These are phyloP conservation scores for Decorospora gaudefroyi DNA, from an alignment of 2,329 filamentous ascomycete species.

Conservation along the genomic window DNA sequence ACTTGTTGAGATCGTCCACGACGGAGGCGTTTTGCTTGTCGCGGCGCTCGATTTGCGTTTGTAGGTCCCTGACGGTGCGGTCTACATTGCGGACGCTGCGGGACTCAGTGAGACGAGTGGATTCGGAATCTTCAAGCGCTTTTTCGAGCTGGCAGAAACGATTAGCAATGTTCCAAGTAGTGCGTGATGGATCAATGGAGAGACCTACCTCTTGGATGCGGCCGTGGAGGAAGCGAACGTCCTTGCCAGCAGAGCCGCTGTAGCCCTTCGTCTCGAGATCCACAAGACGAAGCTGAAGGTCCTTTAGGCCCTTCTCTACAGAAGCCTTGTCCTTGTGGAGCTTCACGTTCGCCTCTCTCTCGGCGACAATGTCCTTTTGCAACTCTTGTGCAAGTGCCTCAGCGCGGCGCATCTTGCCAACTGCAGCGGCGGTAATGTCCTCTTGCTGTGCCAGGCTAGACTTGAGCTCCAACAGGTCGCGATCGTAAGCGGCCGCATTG, in stretches of 20 bases:
- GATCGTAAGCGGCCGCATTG: slow-evolving; percentile 85
- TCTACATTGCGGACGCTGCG: slow-evolving; percentile 91
- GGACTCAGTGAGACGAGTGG: slow-evolving; percentile 76
- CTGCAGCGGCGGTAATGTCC: slow-evolving; percentile 85
- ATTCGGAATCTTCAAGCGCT: slow-evolving; percentile 82
- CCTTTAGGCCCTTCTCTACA: slow-evolving; percentile 87
- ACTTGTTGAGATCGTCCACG: slow-evolving; percentile 79
- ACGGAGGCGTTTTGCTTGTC: slow-evolving; percentile 84
- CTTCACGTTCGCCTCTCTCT: slow-evolving; percentile 79
- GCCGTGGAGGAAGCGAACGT: slow-evolving; percentile 92
- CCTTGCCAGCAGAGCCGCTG: slow-evolving; percentile 82
- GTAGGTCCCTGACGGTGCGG: slow-evolving; percentile 89
- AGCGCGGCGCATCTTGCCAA: slow-evolving; percentile 95
- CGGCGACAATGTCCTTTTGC: slow-evolving; percentile 86
- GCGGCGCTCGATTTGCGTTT: slow-evolving; percentile 87
- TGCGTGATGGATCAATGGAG: neutral
- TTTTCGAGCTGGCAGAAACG: slow-evolving; percentile 71
- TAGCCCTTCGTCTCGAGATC: slow-evolving; percentile 98
- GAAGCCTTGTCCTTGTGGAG: slow-evolving; percentile 88
- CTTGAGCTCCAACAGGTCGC: slow-evolving; percentile 86
- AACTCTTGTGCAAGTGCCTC: slow-evolving; percentile 86
- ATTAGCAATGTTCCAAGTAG: slow-evolving; percentile 17
- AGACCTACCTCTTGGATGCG: slow-evolving; percentile 86
- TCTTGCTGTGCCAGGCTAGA: slow-evolving; percentile 88
- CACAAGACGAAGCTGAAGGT: slow-evolving; percentile 85